Conservation (phyloP, 768 basidiomycete genomes). For the Termitomyces sp. region DNA sequence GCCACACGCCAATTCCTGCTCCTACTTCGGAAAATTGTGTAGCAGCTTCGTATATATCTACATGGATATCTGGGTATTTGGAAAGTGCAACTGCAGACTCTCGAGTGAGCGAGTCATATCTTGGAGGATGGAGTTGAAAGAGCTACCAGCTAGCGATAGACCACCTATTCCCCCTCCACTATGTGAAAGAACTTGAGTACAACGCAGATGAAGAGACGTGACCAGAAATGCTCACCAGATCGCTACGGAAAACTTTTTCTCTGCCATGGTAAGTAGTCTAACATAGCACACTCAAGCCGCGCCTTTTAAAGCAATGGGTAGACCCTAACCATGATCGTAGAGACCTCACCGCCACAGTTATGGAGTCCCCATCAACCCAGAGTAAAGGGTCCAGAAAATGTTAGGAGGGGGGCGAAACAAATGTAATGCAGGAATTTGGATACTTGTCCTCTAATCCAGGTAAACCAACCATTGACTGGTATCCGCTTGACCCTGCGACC, state of each 20-base stretch:
- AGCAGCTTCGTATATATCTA: slow-evolving; percentile 44
- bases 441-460: neutral
- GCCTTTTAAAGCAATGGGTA: neutral
- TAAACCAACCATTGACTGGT: no score
- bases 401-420: neutral
- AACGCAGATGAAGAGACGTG: neutral
- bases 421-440: neutral
- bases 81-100: slow-evolving; percentile 17
- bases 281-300: neutral
- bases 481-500: neutral
- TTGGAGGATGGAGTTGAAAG: neutral
- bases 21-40: slow-evolving; percentile 33
- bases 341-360: neutral
- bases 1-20: slow-evolving; percentile 38
- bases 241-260: neutral
- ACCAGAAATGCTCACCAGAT: neutral
- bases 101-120: neutral
- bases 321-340: neutral
- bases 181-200: neutral
- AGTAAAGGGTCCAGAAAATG: neutral
- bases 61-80: slow-evolving; percentile 32
- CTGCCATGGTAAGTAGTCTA: neutral
- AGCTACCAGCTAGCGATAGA: slow-evolving; percentile 20
- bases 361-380: neutral
- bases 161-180: slow-evolving; percentile 30